Percentiles rank a stretch among this genome's conserved stretches.
These are phyloP conservation scores for Venturia aucupariae DNA, from an alignment of 2,329 filamentous ascomycete genomes.

Conservation along the genomic window DNA sequence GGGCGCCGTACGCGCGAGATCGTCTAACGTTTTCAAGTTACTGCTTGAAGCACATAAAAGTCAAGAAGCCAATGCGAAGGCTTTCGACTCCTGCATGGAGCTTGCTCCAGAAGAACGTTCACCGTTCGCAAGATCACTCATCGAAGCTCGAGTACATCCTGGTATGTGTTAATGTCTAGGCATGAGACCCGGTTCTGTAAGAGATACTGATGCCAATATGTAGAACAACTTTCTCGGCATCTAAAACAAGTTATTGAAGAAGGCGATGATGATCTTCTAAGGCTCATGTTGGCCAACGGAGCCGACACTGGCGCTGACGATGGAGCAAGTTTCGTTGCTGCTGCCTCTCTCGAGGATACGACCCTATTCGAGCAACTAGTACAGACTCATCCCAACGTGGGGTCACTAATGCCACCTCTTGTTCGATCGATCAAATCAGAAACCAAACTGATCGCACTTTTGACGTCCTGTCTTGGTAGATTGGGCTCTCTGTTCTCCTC, in stretches of 20 bases:
- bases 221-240: conserved; percentile 4
- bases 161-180: background rate
- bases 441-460: background rate
- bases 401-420: background rate
- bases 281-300: conserved; percentile 1
- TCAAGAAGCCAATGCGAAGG: background rate
- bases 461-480: background rate
- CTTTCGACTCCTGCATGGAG: background rate
- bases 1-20: background rate
- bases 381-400: background rate
- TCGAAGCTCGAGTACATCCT: background rate
- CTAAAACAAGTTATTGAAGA: conserved; percentile 6
- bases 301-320: background rate
- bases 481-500: background rate
- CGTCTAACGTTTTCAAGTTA: background rate
- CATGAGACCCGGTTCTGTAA: too few species aligned
- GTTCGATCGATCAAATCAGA: background rate
- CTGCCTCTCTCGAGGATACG: background rate
- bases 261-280: background rate
- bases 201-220: background rate
- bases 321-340: background rate
- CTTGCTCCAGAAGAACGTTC: background rate
- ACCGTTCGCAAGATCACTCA: background rate
- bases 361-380: conserved; percentile 5
- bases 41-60: background rate